These are phyloP conservation scores for Porpolomopsis calyptriformis DNA, from an alignment of 768 basidiomycete genomes.

Conservation along the genomic window DNA sequence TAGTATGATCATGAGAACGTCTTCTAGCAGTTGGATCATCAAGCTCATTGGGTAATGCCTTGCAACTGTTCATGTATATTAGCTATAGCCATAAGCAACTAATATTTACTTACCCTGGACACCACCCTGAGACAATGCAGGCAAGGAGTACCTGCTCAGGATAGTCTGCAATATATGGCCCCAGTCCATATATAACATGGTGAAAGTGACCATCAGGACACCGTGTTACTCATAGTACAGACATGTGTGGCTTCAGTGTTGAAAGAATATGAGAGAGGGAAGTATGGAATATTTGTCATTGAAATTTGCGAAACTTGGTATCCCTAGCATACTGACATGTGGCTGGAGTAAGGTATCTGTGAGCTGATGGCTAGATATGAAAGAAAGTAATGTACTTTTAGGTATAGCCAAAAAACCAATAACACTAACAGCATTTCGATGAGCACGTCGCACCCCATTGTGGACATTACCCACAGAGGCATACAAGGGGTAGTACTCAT, in stretches of 20 bases:
- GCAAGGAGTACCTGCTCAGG: constrained; percentile 25
- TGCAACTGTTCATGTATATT: constrained; percentile 17
- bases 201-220: constrained; percentile 23
- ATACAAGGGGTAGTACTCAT: constrained; percentile 27
- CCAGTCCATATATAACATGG: constrained; percentile 21
- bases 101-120: constrained; percentile 15
- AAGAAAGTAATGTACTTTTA: constrained; percentile 15
- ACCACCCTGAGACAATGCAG: constrained; percentile 27
- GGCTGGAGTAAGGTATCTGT: too few relatives aligned
- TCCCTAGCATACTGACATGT: constrained; percentile 7
- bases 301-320: constrained; percentile 18
- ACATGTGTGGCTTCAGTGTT: constrained; percentile 17
- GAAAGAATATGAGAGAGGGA: constrained; percentile 17
- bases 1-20: constrained; percentile 13
- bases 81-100: not conserved
- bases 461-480: constrained; percentile 22
- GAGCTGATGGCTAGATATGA: too few relatives aligned
- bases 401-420: constrained; percentile 22
- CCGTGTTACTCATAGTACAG: constrained; percentile 11
- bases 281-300: constrained; percentile 21
- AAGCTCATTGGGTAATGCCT: constrained; percentile 14
- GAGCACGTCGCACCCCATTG: constrained; percentile 22
- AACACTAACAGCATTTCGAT: constrained; percentile 19
- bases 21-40: constrained; percentile 14
- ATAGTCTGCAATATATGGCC: constrained; percentile 31